Percentiles rank a stretch among this genome's conserved stretches.
Evolutionary conservation across 441 rosid genomes (phyloP).

Genomic region (Euphorbia celastroides): DNA sequence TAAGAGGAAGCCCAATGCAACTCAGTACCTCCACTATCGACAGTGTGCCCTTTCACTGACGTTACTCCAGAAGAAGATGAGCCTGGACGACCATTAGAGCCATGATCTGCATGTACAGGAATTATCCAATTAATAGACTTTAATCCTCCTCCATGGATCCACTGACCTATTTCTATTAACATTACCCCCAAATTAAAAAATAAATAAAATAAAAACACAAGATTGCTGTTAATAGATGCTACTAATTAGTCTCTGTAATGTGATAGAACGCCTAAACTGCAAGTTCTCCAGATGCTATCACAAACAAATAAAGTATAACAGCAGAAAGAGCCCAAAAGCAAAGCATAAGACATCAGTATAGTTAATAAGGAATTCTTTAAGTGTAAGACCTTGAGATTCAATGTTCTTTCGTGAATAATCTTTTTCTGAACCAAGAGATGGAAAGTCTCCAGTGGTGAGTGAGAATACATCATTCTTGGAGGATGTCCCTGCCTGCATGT

Average conservation of each 20-base stretch:
- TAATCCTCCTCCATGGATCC: neutral
- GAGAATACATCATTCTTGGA: conserved; percentile 75
- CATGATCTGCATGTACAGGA: conserved; percentile 40
- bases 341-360: conserved; percentile 12
- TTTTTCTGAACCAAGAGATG: conserved; percentile 83
- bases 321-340: conserved; percentile 11
- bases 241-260: neutral
- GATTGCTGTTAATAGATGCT: neutral
- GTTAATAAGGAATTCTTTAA: conserved; percentile 9
- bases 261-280: neutral
- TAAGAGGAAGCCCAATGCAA: neutral
- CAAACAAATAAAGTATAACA: neutral
- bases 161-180: neutral
- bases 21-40: conserved; percentile 39
- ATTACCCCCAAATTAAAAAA: neutral
- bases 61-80: conserved; percentile 55
- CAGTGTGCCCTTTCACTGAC: conserved; percentile 37
- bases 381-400: conserved; percentile 56
- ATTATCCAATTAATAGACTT: neutral
- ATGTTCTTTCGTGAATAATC: conserved; percentile 47
- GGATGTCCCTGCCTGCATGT: conserved; percentile 55
- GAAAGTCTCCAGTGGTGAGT: conserved; percentile 89
- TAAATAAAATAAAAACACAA: neutral
- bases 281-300: neutral
- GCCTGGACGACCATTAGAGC: conserved; percentile 43